Percentiles rank a stretch among this genome's conserved stretches.
Evolutionary conservation across 1,284 basidiomycete species (phyloP).

Genomic region (Cutaneotrichosporon sp.): DNA sequence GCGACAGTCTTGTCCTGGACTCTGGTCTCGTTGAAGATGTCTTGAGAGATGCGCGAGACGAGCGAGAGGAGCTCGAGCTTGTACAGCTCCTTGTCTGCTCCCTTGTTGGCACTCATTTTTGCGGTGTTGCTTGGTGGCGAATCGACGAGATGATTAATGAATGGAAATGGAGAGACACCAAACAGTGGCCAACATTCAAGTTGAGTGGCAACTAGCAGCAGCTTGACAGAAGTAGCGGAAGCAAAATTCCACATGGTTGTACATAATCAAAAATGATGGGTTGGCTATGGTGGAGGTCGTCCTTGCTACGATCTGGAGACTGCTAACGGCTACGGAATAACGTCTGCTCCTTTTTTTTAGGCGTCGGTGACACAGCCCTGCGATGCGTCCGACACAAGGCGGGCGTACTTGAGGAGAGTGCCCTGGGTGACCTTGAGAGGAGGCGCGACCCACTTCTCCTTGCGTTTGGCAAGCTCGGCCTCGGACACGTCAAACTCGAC

Average conservation of each 20-base stretch:
- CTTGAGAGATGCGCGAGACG: conserved; percentile 82
- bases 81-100: conserved; percentile 77
- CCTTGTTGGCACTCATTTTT: conserved; percentile 29
- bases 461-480: conserved; percentile 70
- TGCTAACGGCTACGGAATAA: background rate
- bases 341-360: conserved; percentile 10
- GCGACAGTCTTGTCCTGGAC: conserved; percentile 87
- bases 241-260: conserved; percentile 14
- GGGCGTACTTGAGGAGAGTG: conserved; percentile 83
- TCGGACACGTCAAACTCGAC: conserved; percentile 81
- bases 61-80: conserved; percentile 87
- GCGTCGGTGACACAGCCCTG: conserved; percentile 50
- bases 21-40: conserved; percentile 76
- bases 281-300: conserved; percentile 4
- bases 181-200: background rate
- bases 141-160: background rate
- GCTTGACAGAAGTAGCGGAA: background rate
- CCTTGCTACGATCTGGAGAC: background rate
- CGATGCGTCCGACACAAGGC: conserved; percentile 71
- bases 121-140: background rate
- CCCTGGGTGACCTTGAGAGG: conserved; percentile 82
- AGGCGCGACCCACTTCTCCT: conserved; percentile 73
- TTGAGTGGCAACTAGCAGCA: background rate
- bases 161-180: background rate
- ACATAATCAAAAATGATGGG: conserved; percentile 3